Evolutionary conservation across 805 yeast species (phyloP), one percentile per base, ranked within the genome.

Genomic region (Maudiozyma turicensis): DNA sequence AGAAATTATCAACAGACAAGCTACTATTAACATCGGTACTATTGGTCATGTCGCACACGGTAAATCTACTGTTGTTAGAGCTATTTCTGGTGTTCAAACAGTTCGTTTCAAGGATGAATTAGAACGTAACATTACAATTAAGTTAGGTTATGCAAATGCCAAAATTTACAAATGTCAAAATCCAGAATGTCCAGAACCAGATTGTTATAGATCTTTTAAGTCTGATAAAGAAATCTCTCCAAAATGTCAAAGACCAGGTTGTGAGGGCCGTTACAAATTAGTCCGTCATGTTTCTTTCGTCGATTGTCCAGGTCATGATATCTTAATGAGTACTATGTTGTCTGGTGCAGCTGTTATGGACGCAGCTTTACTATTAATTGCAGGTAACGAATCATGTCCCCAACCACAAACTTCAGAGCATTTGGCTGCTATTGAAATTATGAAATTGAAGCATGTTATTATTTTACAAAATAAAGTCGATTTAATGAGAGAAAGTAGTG

Each of bases 271-370:
- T 66, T 90, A 89, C 72, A 79, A 80, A 61, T 77, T 93, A 59
- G 81, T 89, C 41, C 88, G 99, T 72, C 99, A 93, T 68, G 99
- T 93, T 48, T 88, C 96, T 9, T 95, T 95, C 63, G 99, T 95
- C 53, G 99, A 93, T 76, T 95, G 99, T 76, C 99, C 99, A 52
- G 99, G 99, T 70, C 99, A 93, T 86, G 99, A 93, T 76, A 95
- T 93, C 75, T 83, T 93, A 70, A 93, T 93, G 99, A 89, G 97
- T 78, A 93, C 99, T 58, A 93, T 93, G 99, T 82, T 93, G 80
- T 90, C 98, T 44, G 99, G 99, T 68, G 99, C 99, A 37, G 99
- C 99, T 14, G 99, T 93, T 56, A 93, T 93, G 99, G 99, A 93
- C 72, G 99, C 99, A 50, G 99, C 99, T 2, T 75, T 93, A 53